phyloP scores from a whole-genome alignment of 140 eudicot genomes.

The Anethum foeniculum region DNA sequence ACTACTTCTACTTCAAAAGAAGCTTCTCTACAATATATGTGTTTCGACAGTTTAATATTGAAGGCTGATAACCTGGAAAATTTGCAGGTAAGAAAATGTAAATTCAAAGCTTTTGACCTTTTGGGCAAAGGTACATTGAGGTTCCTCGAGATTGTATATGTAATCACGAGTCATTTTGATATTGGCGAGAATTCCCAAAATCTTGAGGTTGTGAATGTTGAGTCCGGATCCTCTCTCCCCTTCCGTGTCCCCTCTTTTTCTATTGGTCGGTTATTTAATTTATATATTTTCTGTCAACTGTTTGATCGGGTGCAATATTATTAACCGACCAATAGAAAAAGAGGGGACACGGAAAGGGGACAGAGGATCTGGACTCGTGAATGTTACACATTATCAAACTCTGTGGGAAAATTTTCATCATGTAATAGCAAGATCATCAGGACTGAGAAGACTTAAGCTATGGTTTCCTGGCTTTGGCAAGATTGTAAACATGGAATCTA shows the following conservation, averaged over 20 bases:
- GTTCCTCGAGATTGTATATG: constrained; percentile 63
- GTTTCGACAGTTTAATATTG: constrained; percentile 57
- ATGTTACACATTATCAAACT: constrained; percentile 61
- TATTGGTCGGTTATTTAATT: too few species aligned
- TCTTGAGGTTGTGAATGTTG: constrained; percentile 82
- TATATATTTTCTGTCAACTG: too few species aligned
- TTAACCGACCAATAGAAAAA: too few species aligned
- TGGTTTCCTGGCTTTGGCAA: constrained; percentile 79
- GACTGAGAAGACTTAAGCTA: constrained; percentile 53
- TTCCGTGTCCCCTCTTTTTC: too few species aligned
- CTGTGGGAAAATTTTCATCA: constrained; percentile 72
- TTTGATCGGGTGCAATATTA: too few species aligned
- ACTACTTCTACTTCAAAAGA: constrained; percentile 50
- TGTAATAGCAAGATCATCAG: constrained; percentile 63
- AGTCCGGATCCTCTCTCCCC: too few species aligned
- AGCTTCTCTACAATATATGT: constrained; percentile 50
- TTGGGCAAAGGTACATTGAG: constrained; percentile 61
- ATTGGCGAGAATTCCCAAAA: constrained; percentile 66
- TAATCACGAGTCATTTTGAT: constrained; percentile 70
- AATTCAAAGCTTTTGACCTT: constrained; percentile 61
- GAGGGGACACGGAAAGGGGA: too few species aligned
- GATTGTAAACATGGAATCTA: constrained; percentile 61
- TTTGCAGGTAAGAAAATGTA: constrained; percentile 67
- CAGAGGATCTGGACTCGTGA: too few species aligned
- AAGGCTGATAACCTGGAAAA: constrained; percentile 69